Evolutionary conservation across 257 asterid species (phyloP), one percentile per base, ranked within the genome.

Genomic region (Solanum etuberosum): DNA sequence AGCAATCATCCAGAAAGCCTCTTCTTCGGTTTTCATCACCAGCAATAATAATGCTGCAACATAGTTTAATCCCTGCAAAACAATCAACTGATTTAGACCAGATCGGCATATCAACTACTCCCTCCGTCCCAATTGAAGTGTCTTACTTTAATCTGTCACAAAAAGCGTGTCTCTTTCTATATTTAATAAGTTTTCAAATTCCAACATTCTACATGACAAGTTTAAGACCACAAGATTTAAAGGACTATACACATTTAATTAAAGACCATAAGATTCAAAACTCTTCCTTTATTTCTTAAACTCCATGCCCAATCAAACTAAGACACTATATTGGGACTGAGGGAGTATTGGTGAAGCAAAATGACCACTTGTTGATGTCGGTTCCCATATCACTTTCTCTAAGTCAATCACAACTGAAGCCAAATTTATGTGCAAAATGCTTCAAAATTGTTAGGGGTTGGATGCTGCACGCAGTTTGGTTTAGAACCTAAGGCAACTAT

Each of bases 1-100:
- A 71, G 99, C 94, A 86, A 97, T 98, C 99, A 97, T 97, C 99
- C 99, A 97, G 91, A 97, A 97, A 57, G 99, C 99, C 42, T 97
- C 99, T 91, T 97, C 99, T 92, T 97, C 99, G 0, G 97, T 97
- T 92, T 93, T 95, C 99, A 97, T 97, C 87, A 97, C 99, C 88
- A 97, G 97, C 94, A 97, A 90, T 88, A 97, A 84, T 86, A 97
- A 88, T 27, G 99, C 99, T 85, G 97, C 99, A 11, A 97, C 99
- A 85, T 95, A 97, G 91, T 97, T 97, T 89, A 97, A 93, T 78
- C 99, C 99, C 98, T 97, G 95, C 89, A 70, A 86, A 87, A 85
- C 7, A 86, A 38, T 72, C 86, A 88, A 34, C 67, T 54, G 29
- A 5, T 80, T 80, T 80, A 46, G 54, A 43, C 80, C 63, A 85